These are phyloP conservation scores for Steccherinum ochraceum DNA, from an alignment of 768 basidiomycete genomes.

Conservation along the genomic window DNA sequence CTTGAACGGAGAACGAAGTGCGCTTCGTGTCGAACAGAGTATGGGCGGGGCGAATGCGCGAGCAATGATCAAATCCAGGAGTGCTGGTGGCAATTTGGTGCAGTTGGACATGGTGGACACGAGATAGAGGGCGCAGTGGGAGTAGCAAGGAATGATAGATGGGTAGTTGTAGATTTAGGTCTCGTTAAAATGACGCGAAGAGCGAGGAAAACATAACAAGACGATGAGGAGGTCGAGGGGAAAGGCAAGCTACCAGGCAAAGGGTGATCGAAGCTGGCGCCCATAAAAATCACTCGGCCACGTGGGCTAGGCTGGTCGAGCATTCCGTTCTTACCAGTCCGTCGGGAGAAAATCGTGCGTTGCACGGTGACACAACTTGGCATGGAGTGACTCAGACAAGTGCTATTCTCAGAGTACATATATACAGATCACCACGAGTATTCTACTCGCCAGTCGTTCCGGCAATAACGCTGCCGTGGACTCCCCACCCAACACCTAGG, in stretches of 20 bases:
- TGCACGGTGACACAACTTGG: neutral
- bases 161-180: too few relatives aligned
- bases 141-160: too few relatives aligned
- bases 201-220: neutral
- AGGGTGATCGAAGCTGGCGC: neutral
- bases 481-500: constrained; percentile 35
- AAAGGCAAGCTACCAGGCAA: neutral
- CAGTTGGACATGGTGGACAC: constrained; percentile 7
- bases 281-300: neutral
- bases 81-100: constrained; percentile 13
- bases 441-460: constrained; percentile 21
- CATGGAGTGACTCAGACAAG: too few relatives aligned
- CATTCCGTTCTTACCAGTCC: neutral
- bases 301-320: neutral
- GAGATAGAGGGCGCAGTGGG: neutral
- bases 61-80: constrained; percentile 13
- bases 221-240: neutral
- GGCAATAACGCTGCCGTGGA: constrained; percentile 29
- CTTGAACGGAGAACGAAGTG: too few relatives aligned
- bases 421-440: neutral
- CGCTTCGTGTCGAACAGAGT: neutral
- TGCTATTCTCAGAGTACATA: too few relatives aligned
- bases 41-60: constrained; percentile 9
- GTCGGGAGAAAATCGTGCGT: neutral
- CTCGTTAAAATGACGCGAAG: neutral